These are phyloP conservation scores for Xylariaceae sp. DNA, from an alignment of 2,329 filamentous ascomycete species.

Conservation along the genomic window DNA sequence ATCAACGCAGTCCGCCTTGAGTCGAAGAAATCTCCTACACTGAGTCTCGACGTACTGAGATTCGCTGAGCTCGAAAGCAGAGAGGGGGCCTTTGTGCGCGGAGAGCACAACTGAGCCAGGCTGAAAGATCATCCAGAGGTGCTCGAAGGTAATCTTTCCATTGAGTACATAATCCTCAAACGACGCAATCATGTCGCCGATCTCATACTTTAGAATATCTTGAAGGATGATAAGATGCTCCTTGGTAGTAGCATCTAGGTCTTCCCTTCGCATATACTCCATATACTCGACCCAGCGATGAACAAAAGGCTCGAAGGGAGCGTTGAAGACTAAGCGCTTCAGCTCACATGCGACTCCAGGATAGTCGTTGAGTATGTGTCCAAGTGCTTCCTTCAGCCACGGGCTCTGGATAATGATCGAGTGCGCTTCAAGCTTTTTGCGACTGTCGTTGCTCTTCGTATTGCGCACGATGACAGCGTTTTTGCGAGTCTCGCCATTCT, in stretches of 20 bases:
- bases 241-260: conserved; percentile 51
- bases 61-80: conserved; percentile 48
- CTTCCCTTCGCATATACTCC: conserved; percentile 48
- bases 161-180: conserved; percentile 60
- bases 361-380: conserved; percentile 62
- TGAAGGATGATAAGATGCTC: conserved; percentile 56
- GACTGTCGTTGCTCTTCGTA: conserved; percentile 62
- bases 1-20: conserved; percentile 53
- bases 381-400: conserved; percentile 62
- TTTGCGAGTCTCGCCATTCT: conserved; percentile 66
- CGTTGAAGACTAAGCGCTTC: conserved; percentile 63
- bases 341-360: conserved; percentile 65
- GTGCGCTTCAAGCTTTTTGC: conserved; percentile 66
- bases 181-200: conserved; percentile 57
- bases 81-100: conserved; percentile 47
- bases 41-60: conserved; percentile 48
- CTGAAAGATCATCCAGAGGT: conserved; percentile 60
- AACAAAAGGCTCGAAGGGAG: conserved; percentile 68
- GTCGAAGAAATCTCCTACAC: conserved; percentile 48
- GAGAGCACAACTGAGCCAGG: conserved; percentile 52
- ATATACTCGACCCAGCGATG: conserved; percentile 66
- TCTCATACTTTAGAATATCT: conserved; percentile 56
- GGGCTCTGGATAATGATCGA: conserved; percentile 70
- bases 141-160: conserved; percentile 58
- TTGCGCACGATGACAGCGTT: conserved; percentile 68